These are phyloP conservation scores for Herpotrichia juniperi DNA, from an alignment of 2,329 filamentous ascomycete species.

Conservation along the genomic window DNA sequence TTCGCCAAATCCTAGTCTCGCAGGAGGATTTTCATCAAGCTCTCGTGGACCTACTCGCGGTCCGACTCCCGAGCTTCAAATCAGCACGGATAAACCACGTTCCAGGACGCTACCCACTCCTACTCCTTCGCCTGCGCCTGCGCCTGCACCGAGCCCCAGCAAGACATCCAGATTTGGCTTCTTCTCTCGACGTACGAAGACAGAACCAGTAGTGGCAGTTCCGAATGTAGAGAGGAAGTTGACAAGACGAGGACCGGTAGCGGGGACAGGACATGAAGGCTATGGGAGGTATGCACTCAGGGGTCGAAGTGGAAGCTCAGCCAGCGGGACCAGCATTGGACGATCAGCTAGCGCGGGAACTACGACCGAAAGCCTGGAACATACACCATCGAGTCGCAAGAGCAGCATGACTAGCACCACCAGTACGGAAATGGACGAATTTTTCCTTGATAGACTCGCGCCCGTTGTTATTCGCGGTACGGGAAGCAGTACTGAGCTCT, in stretches of 20 bases:
- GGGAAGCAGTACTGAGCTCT: constrained; percentile 45
- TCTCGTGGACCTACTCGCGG: constrained; percentile 37
- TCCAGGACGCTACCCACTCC: constrained; percentile 48
- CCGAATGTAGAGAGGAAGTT: constrained; percentile 65
- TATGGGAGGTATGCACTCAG: constrained; percentile 72
- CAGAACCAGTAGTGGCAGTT: constrained; percentile 56
- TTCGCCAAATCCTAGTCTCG: constrained; percentile 43
- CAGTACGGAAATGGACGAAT: constrained; percentile 52
- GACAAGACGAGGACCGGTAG: constrained; percentile 75
- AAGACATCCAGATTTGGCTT: constrained; percentile 75
- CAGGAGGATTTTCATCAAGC: constrained; percentile 27
- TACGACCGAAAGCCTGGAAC: constrained; percentile 40
- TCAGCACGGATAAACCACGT: constrained; percentile 37
- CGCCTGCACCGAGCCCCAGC: constrained; percentile 57
- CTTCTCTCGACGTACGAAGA: constrained; percentile 76
- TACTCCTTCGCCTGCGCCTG: constrained; percentile 39
- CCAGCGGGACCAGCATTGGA: constrained; percentile 56
- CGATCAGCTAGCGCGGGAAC: constrained; percentile 54
- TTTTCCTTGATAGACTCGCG: constrained; percentile 51
- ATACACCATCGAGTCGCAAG: constrained; percentile 47
- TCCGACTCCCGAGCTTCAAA: constrained; percentile 48
- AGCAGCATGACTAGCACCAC: constrained; percentile 51
- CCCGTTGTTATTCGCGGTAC: constrained; percentile 54
- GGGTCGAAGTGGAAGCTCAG: constrained; percentile 67
- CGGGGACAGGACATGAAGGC: constrained; percentile 93